These are phyloP conservation scores for Avena insularis DNA, from an alignment of 176 grass and related monocot species.

Conservation along the genomic window DNA sequence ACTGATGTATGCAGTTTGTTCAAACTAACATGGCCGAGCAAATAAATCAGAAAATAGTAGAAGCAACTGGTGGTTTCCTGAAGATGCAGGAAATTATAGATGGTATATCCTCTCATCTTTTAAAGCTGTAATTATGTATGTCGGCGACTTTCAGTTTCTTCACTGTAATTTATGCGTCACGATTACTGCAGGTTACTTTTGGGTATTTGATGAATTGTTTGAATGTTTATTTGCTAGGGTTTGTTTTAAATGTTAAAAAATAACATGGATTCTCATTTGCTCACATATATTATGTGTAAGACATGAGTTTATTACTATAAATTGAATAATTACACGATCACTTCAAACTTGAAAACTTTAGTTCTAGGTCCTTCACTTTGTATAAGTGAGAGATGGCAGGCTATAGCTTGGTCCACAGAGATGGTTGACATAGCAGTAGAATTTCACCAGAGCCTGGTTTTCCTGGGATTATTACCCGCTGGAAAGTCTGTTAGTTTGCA, in stretches of 20 bases:
- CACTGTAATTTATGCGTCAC: not conserved
- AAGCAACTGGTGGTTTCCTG: conserved; percentile 76
- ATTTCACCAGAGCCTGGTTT: conserved; percentile 12
- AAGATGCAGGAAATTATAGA: conserved; percentile 81
- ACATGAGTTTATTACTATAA: conserved; percentile 35
- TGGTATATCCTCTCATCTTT: conserved; percentile 52
- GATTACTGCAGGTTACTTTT: conserved; percentile 6
- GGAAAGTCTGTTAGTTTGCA: not conserved
- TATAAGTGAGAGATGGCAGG: conserved; percentile 5
- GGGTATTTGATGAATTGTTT: conserved; percentile 25
- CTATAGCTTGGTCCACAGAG: not conserved
- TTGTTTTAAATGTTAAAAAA: conserved; percentile 24
- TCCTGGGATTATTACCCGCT: not conserved
- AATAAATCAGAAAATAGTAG: conserved; percentile 58
- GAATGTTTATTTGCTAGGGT: conserved; percentile 27
- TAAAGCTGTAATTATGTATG: conserved; percentile 10
- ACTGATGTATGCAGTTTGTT: conserved; percentile 82
- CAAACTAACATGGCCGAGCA: conserved; percentile 64
- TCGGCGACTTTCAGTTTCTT: not conserved
- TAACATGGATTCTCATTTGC: not conserved
- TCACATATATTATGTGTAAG: not conserved
- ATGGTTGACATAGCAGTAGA: conserved; percentile 16
- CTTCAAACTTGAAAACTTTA: conserved; percentile 2
- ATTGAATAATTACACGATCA: conserved; percentile 19
- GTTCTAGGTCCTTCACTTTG: not conserved